These are phyloP conservation scores for Termitomyces sp. DNA, from an alignment of 768 basidiomycete genomes.

Conservation along the genomic window DNA sequence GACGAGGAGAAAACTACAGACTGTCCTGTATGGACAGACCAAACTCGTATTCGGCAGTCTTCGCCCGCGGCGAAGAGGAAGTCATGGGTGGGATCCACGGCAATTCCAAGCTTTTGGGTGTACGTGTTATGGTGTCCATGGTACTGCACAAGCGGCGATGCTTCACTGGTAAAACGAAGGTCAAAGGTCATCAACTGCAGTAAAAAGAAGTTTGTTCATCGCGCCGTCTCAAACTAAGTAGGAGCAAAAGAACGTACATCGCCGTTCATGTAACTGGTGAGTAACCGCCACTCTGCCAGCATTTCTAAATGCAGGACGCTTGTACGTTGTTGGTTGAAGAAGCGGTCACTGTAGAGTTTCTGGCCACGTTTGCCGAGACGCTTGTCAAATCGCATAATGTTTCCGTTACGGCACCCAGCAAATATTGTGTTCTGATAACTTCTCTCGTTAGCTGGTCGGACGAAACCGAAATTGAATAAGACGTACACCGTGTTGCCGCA, in stretches of 20 bases:
- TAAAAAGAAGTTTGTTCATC: background rate
- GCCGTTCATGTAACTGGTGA: slow-evolving; percentile 57
- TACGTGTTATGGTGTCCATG: slow-evolving; percentile 55
- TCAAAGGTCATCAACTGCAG: slow-evolving; percentile 58
- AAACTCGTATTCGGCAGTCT: slow-evolving; percentile 58
- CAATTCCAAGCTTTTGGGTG: slow-evolving; percentile 46
- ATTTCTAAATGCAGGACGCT: slow-evolving; percentile 51
- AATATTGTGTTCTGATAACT: slow-evolving; percentile 41
- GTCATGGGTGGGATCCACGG: slow-evolving; percentile 47
- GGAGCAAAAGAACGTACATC: slow-evolving; percentile 34
- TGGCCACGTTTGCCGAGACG: slow-evolving; percentile 34
- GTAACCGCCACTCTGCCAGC: slow-evolving; percentile 44
- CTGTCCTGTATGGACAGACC: slow-evolving; percentile 58
- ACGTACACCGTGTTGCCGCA: slow-evolving; percentile 47
- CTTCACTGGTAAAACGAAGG: slow-evolving; percentile 44
- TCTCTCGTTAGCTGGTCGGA: background rate
- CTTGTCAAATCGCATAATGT: slow-evolving; percentile 52
- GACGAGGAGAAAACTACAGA: slow-evolving; percentile 22
- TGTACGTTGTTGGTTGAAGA: slow-evolving; percentile 24
- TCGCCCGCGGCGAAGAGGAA: slow-evolving; percentile 68
- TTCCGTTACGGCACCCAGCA: slow-evolving; percentile 56
- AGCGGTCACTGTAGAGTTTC: slow-evolving; percentile 34
- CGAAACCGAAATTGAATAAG: no score
- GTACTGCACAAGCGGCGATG: slow-evolving; percentile 40
- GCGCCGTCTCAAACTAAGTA: background rate